Evolutionary conservation across 2,329 filamentous ascomycete species (phyloP).

Genomic region (Didymellaceae sp.): DNA sequence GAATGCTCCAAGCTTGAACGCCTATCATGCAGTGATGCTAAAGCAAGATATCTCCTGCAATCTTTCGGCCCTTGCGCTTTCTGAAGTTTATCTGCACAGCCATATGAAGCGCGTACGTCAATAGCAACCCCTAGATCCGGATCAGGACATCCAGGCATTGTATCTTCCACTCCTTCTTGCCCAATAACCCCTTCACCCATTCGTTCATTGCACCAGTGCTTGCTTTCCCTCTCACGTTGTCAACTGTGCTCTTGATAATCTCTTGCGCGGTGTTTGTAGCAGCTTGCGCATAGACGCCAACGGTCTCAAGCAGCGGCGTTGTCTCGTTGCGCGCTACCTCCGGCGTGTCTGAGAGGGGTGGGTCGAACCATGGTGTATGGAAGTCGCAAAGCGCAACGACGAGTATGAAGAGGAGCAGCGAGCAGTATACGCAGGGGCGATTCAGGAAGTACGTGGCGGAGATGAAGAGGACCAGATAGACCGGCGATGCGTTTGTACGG

Average conservation of each 20-base stretch:
- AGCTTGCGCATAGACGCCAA: conserved; percentile 69
- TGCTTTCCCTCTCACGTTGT: conserved; percentile 38
- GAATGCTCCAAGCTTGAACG: conserved; percentile 32
- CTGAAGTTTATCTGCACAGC: too few relatives aligned
- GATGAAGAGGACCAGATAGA: conserved; percentile 64
- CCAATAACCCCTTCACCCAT: conserved; percentile 83
- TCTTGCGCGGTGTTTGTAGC: conserved; percentile 60
- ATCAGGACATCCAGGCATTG: conserved; percentile 91
- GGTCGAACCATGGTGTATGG: conserved; percentile 88
- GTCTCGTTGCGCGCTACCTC: conserved; percentile 41
- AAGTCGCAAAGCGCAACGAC: conserved; percentile 97
- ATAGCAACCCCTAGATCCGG: conserved; percentile 56
- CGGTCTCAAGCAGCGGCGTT: conserved; percentile 60
- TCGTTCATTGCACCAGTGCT: conserved; percentile 71
- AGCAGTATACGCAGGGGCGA: conserved; percentile 97
- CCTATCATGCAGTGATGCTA: conserved; percentile 23
- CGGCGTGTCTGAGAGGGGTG: conserved; percentile 58
- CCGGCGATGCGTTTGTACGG: conserved; percentile 56
- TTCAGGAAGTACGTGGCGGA: conserved; percentile 95
- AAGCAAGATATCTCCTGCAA: background rate
- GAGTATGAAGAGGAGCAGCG: conserved; percentile 90
- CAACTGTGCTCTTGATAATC: conserved; percentile 35
- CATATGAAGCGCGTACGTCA: background rate
- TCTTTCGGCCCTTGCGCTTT: background rate
- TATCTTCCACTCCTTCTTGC: conserved; percentile 85